A percentile compares a stretch with the other conserved stretches of the same genome.
These are phyloP conservation scores for Sarocladium brachiariae DNA, from an alignment of 2,329 filamentous ascomycete species.

Conservation along the genomic window DNA sequence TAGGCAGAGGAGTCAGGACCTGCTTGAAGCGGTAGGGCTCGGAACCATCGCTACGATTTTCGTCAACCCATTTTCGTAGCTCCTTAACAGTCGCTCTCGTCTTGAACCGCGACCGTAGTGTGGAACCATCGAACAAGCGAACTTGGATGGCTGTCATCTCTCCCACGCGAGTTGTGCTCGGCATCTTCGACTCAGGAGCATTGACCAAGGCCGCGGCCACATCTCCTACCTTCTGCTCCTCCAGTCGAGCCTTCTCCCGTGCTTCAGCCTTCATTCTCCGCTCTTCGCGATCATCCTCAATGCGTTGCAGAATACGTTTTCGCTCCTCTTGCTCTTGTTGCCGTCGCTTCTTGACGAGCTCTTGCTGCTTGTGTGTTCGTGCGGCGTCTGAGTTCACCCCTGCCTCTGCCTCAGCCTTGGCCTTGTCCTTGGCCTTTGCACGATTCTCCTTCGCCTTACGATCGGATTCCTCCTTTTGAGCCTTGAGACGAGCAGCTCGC, in stretches of 20 bases:
- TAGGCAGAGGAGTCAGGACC: constrained; percentile 71
- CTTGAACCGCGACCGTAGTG: constrained; percentile 65
- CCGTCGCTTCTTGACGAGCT: constrained; percentile 52
- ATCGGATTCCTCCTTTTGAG: constrained; percentile 35
- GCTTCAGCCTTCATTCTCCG: constrained; percentile 51
- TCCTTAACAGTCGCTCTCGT: constrained; percentile 56
- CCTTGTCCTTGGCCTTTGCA: constrained; percentile 40
- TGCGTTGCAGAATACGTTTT: constrained; percentile 63
- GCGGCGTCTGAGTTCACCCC: constrained; percentile 23
- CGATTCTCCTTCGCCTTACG: constrained; percentile 44
- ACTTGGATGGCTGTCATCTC: constrained; percentile 59
- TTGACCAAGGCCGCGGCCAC: constrained; percentile 23
- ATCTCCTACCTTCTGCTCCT: constrained; percentile 22
- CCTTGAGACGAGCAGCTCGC: constrained; percentile 37
- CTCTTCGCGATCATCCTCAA: constrained; percentile 69
- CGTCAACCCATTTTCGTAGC: constrained; percentile 73
- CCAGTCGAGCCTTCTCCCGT: constrained; percentile 34
- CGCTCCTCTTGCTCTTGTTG: constrained; percentile 62
- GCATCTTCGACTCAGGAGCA: constrained; percentile 25
- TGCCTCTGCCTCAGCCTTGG: constrained; percentile 32
- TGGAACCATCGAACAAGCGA: constrained; percentile 76
- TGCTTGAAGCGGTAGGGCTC: constrained; percentile 78
- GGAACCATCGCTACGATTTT: constrained; percentile 47
- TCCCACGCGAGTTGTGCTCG: constrained; percentile 20
- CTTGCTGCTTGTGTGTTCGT: constrained; percentile 39